Evolutionary conservation across 768 basidiomycete species (phyloP).

Genomic region (Calocybe gangraenosa): DNA sequence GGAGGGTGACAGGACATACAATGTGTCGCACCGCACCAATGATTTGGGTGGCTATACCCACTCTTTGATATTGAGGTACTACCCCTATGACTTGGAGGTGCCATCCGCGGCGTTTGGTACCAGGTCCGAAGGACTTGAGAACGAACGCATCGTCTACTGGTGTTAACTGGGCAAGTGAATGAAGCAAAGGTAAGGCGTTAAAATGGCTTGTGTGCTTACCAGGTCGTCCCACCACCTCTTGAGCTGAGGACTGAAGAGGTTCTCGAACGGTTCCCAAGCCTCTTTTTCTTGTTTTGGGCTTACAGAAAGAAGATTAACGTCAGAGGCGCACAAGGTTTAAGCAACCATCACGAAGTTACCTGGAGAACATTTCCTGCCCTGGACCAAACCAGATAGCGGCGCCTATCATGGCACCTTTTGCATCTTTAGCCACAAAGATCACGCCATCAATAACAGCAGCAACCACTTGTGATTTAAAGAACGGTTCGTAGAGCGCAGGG

Average conservation of each 20-base stretch:
- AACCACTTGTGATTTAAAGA: conserved; percentile 13
- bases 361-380: conserved; percentile 14
- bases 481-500: conserved; percentile 10
- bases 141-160: conserved; percentile 9
- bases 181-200: background rate
- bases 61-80: conserved; percentile 10
- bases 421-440: conserved; percentile 16
- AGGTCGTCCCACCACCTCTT: conserved; percentile 11
- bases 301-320: background rate
- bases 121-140: conserved; percentile 13
- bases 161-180: conserved; percentile 3
- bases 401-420: conserved; percentile 7
- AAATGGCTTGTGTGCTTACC: too few species aligned
- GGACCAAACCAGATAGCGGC: conserved; percentile 20
- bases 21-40: conserved; percentile 11
- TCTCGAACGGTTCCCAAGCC: conserved; percentile 6
- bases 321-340: background rate
- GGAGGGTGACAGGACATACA: background rate
- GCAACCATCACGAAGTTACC: conserved; percentile 2
- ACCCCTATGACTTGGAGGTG: conserved; percentile 17
- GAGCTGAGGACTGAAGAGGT: conserved; percentile 10
- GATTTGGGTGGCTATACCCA: conserved; percentile 13
- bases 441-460: conserved; percentile 15
- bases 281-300: conserved; percentile 7
- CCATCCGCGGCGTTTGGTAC: conserved; percentile 13